Evolutionary conservation across 768 basidiomycete genomes (phyloP), one percentile per base, ranked within the genome.

Genomic region (Candolleomyces efflorescens): DNA sequence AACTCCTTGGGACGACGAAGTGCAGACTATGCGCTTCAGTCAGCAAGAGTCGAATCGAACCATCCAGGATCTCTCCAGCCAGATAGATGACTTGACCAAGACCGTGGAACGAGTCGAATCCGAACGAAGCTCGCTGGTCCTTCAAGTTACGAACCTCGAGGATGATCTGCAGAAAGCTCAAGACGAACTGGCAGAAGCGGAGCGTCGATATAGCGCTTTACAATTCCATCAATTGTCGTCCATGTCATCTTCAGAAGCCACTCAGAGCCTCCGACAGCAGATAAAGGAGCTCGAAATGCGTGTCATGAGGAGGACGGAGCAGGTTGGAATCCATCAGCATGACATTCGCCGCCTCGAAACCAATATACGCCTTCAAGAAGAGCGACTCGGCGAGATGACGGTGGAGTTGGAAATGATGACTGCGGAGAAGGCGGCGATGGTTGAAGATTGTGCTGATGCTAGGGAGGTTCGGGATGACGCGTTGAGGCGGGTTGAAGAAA

Each of bases 401-500:
- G 69, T 67, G 17, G 91, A 93, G 63, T 68, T 90, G 57, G 90
- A 90, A 64, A 80, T 80, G 59, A 73, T 85, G 58, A 75, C 72
- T 20, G 78, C 82, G 4, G 82, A 91, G 74, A 90, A 87, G 68
- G 83, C 83, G 56, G 85, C 88, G 1, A 90, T 93, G 87, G 82
- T 92, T 0, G 90, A 92, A 60, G 91, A 93, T 65, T 92, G 91
- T 64, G 85, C 86, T 3, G 84, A 86, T 55, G 89, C 89, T 2
- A 77, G 91, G 54, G 86, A 86, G 55, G 82, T 86, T 20, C 78
- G 91, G 37, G 87, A 93, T 67, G 78, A 78, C 23, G 87, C 89
- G 4, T 67, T 85, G 44, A 64, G 67, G 54, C 74, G 73, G 58
- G 68, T 80, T 24, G 91, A 92, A 56, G 70, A 68, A n/a, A 67